Conservation (phyloP, 805 yeast species). For the Candida ovalis region DNA sequence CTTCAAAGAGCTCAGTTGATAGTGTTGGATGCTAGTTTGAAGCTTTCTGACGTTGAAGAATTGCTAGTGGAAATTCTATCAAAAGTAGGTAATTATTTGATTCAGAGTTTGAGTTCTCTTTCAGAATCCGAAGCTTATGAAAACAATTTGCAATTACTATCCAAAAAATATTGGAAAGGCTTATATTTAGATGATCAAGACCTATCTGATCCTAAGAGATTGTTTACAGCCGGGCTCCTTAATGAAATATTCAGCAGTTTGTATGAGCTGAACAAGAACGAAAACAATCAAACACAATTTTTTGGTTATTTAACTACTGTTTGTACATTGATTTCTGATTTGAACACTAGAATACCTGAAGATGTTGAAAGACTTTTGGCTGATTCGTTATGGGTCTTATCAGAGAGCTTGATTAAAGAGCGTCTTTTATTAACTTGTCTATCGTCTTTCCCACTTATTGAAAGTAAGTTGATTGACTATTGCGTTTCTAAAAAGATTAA, state of each 20-base stretch:
- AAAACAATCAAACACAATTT: not conserved
- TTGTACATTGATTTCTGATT: not conserved
- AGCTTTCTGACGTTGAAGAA: conserved; percentile 21
- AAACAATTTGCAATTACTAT: conserved; percentile 14
- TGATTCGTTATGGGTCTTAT: conserved; percentile 22
- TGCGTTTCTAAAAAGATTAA: conserved; percentile 2
- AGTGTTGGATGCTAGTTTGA: conserved; percentile 22
- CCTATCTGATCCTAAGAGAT: conserved; percentile 7
- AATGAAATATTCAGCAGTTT: conserved; percentile 25
- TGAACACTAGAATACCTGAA: not conserved
- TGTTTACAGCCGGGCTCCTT: conserved; percentile 21
- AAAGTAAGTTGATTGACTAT: conserved; percentile 1
- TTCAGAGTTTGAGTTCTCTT: conserved; percentile 15
- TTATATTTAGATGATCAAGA: conserved; percentile 8
- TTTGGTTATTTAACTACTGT: not conserved
- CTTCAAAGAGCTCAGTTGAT: conserved; percentile 36
- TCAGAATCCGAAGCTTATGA: conserved; percentile 1
- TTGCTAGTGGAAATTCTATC: conserved; percentile 37
- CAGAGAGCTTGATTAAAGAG: no score
- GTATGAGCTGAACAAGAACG: conserved; percentile 3
- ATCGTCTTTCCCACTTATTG: not conserved
- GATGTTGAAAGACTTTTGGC: conserved; percentile 5
- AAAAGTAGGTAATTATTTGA: conserved; percentile 41
- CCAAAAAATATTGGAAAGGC: conserved; percentile 24
- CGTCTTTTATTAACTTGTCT: no score